A percentile compares a stretch with the other conserved stretches of the same genome.
These are phyloP conservation scores for Tricholoma furcatifolium DNA, from an alignment of 768 basidiomycete species.

Conservation along the genomic window DNA sequence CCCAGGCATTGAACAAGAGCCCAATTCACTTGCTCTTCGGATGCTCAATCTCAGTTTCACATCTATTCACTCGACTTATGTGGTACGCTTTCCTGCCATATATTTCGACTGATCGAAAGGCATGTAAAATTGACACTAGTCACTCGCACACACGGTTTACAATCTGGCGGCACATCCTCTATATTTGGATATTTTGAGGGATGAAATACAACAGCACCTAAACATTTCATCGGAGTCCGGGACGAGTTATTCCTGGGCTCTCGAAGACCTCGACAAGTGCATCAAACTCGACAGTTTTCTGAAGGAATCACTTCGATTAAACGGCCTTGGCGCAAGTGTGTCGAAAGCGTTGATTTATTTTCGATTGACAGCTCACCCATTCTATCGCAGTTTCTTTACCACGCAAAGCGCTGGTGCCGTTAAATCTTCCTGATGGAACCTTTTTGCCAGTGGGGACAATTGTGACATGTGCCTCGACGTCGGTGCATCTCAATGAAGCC, in stretches of 20 bases:
- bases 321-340: slow-evolving; percentile 27
- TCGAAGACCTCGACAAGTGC: slow-evolving; percentile 10
- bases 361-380: slow-evolving; percentile 16
- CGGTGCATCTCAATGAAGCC: slow-evolving; percentile 16
- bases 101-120: neutral
- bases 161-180: slow-evolving; percentile 26
- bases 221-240: neutral
- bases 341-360: slow-evolving; percentile 1
- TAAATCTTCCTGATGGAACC: slow-evolving; percentile 10
- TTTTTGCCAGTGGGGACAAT: slow-evolving; percentile 7
- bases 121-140: slow-evolving; percentile 16
- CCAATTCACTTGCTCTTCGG: slow-evolving; percentile 14
- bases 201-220: slow-evolving; percentile 30
- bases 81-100: slow-evolving; percentile 9
- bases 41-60: slow-evolving; percentile 36
- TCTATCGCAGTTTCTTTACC: slow-evolving; percentile 23
- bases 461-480: slow-evolving; percentile 3
- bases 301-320: slow-evolving; percentile 30
- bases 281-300: slow-evolving; percentile 34
- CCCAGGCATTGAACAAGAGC: slow-evolving; percentile 2
- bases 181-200: slow-evolving; percentile 27
- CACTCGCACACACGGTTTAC: slow-evolving; percentile 27
- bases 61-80: slow-evolving; percentile 29
- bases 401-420: slow-evolving; percentile 18
- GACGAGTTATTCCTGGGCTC: neutral